Conservation (phyloP, 257 asterid genomes). For the Jaltomata sinuosa region DNA sequence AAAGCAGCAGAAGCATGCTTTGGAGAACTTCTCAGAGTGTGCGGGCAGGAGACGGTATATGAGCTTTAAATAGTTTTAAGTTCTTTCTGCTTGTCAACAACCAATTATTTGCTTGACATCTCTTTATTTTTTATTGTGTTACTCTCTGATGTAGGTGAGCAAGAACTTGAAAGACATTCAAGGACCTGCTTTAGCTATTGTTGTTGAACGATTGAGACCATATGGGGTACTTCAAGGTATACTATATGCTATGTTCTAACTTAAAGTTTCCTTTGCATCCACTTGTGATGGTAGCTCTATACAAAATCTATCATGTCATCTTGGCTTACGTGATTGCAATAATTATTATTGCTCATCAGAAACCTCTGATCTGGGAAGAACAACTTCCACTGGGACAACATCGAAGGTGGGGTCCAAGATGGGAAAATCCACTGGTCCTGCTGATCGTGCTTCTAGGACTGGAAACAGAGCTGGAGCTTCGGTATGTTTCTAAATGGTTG, state of each 20-base stretch:
- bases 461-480: constrained; percentile 75
- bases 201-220: constrained; percentile 70
- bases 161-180: constrained; percentile 89
- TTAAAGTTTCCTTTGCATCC: neutral
- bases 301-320: neutral
- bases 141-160: constrained; percentile 41
- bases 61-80: constrained; percentile 1
- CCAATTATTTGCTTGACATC: neutral
- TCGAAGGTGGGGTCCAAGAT: constrained; percentile 58
- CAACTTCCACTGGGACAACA: constrained; percentile 40
- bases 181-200: constrained; percentile 94
- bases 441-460: constrained; percentile 57
- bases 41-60: constrained; percentile 88
- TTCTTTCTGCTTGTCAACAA: neutral
- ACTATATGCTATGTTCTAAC: neutral
- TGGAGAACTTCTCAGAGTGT: constrained; percentile 75
- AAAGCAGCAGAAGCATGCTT: constrained; percentile 94
- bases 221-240: constrained; percentile 61
- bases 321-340: neutral
- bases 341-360: constrained; percentile 33
- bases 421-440: constrained; percentile 57
- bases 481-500: constrained; percentile 35
- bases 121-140: neutral
- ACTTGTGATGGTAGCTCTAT: neutral
- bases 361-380: constrained; percentile 48